Conservation (phyloP, 2,329 filamentous ascomycete species). For the Exophiala sideris region DNA sequence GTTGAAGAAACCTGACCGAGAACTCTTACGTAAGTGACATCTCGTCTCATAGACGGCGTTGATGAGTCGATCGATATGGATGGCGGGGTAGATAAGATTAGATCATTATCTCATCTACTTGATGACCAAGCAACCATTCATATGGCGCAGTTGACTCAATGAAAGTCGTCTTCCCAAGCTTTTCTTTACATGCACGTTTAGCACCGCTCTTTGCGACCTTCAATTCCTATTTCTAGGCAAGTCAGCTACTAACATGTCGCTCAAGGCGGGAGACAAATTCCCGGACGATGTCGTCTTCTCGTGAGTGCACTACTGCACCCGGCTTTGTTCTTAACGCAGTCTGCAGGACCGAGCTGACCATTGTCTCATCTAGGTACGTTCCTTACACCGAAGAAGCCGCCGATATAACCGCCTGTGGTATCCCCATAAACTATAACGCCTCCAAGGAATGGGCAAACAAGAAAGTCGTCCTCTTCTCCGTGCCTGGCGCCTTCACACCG, state of each 20-base stretch:
- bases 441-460: conserved; percentile 70
- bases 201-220: not conserved
- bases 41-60: too few relatives aligned
- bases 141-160: too few relatives aligned
- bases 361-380: conserved; percentile 59
- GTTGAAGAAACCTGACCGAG: too few relatives aligned
- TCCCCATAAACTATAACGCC: conserved; percentile 74
- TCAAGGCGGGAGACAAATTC: conserved; percentile 80
- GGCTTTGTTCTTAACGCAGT: not conserved
- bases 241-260: conserved; percentile 51
- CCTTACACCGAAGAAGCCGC: conserved; percentile 68
- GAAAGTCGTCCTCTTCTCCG: conserved; percentile 67
- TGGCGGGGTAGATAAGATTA: too few relatives aligned
- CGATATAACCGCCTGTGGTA: conserved; percentile 71
- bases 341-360: conserved; percentile 14
- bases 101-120: too few relatives aligned
- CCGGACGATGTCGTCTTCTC: conserved; percentile 75
- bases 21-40: too few relatives aligned
- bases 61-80: too few relatives aligned
- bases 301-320: conserved; percentile 41
- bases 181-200: too few relatives aligned
- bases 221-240: not conserved
- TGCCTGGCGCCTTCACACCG: conserved; percentile 79
- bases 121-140: too few relatives aligned
- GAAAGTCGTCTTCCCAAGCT: too few relatives aligned